Percentiles rank a stretch among this genome's conserved stretches.
Evolutionary conservation across 148 eudicot species (phyloP).

Genomic region (Arbutus unedo): DNA sequence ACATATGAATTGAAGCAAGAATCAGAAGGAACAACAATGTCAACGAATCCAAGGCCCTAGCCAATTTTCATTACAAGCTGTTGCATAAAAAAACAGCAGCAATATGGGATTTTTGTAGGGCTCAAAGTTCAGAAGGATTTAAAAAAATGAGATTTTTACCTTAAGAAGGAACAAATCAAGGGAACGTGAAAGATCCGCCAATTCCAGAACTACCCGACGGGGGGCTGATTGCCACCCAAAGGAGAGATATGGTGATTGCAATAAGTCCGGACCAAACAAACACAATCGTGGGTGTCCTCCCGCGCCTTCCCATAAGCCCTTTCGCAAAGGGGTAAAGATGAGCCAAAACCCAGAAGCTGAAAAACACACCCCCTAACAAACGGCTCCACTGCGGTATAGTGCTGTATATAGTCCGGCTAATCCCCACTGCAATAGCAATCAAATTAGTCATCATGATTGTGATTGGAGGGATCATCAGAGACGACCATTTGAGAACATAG

Average conservation of each 20-base stretch:
- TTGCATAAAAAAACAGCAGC: background rate
- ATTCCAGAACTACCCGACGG: slow-evolving; percentile 52
- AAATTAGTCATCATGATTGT: slow-evolving; percentile 76
- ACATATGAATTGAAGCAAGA: slow-evolving; percentile 11
- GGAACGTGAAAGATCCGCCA: slow-evolving; percentile 79
- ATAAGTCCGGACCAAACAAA: slow-evolving; percentile 93
- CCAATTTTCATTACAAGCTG: slow-evolving; percentile 4
- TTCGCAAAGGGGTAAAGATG: slow-evolving; percentile 91
- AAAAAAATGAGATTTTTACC: background rate
- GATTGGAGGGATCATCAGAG: slow-evolving; percentile 90
- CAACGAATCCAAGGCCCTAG: background rate
- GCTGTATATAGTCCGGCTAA: slow-evolving; percentile 80
- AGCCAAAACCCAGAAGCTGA: slow-evolving; percentile 95
- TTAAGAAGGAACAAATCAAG: slow-evolving; percentile 25
- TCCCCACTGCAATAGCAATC: slow-evolving; percentile 82
- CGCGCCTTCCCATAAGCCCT: slow-evolving; percentile 92
- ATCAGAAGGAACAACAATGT: background rate
- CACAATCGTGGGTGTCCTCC: slow-evolving; percentile 85
- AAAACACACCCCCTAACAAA: slow-evolving; percentile 85
- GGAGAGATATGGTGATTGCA: slow-evolving; percentile 79
- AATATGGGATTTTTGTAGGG: background rate
- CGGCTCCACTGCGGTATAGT: slow-evolving; percentile 84
- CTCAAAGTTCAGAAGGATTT: background rate
- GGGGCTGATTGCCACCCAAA: slow-evolving; percentile 78
- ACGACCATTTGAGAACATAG: slow-evolving; percentile 73